Percentiles rank a stretch among this genome's conserved stretches.
Evolutionary conservation across 2,329 filamentous ascomycete genomes (phyloP).

Genomic region (Colletotrichum musicola): DNA sequence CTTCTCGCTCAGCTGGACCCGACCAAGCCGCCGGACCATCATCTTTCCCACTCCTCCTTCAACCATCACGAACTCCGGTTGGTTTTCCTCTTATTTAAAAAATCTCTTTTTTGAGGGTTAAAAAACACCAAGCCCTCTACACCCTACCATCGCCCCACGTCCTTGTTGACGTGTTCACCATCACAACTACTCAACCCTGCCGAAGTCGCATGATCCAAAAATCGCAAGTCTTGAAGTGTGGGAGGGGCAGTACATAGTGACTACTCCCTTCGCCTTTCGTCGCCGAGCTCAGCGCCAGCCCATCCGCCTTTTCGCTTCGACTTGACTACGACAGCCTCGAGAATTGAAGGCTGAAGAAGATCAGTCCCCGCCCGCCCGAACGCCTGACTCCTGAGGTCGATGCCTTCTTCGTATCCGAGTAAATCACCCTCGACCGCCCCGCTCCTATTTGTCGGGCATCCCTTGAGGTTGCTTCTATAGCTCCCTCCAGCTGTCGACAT

Average conservation of each 20-base stretch:
- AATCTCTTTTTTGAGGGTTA: not conserved
- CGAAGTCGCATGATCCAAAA: conserved; percentile 23
- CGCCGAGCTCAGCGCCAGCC: no score
- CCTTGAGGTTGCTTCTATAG: not conserved
- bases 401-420: not conserved
- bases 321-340: no score
- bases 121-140: not conserved
- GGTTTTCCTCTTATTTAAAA: not conserved
- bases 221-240: conserved; percentile 2
- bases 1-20: conserved; percentile 1
- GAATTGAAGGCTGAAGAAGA: no score
- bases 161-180: not conserved
- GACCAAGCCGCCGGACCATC: conserved; percentile 19
- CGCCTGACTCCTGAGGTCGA: conserved; percentile 7
- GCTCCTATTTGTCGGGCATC: not conserved
- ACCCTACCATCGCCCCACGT: not conserved
- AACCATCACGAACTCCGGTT: conserved; percentile 14
- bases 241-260: conserved; percentile 23
- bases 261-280: not conserved
- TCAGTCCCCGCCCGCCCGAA: no score
- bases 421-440: conserved; percentile 5
- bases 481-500: conserved; percentile 4
- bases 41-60: conserved; percentile 29
- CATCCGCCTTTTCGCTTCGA: no score
- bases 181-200: not conserved